Conservation (phyloP, 2,329 filamentous ascomycete species). For the Colletotrichum nymphaeae region DNA sequence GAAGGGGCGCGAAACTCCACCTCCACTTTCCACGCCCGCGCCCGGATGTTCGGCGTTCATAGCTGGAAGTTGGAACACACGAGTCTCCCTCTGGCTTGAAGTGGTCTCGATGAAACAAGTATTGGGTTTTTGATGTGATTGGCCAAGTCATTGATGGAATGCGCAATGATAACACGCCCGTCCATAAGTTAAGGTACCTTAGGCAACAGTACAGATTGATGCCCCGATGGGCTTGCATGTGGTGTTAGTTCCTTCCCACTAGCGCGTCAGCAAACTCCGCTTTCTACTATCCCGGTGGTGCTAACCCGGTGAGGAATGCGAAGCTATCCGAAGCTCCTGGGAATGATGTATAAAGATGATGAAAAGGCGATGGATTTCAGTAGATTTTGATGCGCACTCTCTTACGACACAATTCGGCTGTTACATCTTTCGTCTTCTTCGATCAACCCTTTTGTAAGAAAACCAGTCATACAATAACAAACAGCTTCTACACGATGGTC, state of each 20-base stretch:
- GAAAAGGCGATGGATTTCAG: not conserved
- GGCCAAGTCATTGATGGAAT: not conserved
- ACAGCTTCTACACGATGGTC: conserved; percentile 42
- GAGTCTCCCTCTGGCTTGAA: too few relatives aligned
- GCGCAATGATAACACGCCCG: not conserved
- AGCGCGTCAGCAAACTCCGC: not conserved
- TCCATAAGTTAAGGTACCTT: too few relatives aligned
- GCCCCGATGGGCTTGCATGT: not conserved
- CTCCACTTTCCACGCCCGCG: not conserved
- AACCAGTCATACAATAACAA: too few relatives aligned
- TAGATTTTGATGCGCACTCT: not conserved
- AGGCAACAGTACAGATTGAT: not conserved
- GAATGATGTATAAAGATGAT: conserved; percentile 8
- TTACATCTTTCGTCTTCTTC: not conserved
- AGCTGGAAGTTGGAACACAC: not conserved
- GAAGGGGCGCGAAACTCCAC: not conserved
- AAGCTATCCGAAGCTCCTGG: conserved; percentile 3
- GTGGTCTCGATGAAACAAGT: too few relatives aligned
- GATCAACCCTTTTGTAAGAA: too few relatives aligned
- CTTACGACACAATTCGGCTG: too few relatives aligned
- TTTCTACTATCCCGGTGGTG: not conserved
- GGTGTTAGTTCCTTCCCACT: not conserved
- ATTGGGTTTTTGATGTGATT: not conserved
- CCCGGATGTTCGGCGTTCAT: not conserved
- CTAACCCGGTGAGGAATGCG: conserved; percentile 15